Percentiles rank a stretch among this genome's conserved stretches.
Evolutionary conservation across 139 green algal genomes (phyloP).

Genomic region (Auxenochlorella pyrenoidosa): DNA sequence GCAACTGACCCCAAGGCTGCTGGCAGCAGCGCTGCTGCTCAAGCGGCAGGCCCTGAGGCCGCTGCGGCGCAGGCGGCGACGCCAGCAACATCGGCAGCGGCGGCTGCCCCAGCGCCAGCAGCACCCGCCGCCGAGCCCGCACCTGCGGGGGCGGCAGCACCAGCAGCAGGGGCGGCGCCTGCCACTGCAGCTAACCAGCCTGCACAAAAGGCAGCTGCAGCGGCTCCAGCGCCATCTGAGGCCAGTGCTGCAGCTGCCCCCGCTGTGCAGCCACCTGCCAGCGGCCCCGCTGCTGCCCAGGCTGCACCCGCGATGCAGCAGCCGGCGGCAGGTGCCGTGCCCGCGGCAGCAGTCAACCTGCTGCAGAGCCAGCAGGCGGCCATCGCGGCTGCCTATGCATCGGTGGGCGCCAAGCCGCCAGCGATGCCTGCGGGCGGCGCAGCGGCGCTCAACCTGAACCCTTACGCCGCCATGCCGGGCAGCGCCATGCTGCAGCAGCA

Average conservation of each 20-base stretch:
- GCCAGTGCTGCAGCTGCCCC: background rate
- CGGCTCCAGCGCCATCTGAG: background rate
- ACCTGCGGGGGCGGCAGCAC: background rate
- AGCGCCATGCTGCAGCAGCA: constrained; percentile 27
- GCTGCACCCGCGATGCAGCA: background rate
- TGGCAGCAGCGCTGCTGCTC: too few relatives aligned
- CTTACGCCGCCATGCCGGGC: background rate
- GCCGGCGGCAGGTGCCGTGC: too few relatives aligned
- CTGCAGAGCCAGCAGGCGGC: constrained; percentile 30
- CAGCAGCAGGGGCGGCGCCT: background rate
- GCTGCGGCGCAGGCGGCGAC: background rate
- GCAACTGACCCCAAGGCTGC: too few relatives aligned
- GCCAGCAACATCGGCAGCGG: background rate
- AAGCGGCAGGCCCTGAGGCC: too few relatives aligned
- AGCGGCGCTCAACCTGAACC: constrained; percentile 20
- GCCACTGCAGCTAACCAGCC: background rate
- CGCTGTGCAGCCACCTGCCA: background rate
- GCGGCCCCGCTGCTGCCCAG: background rate
- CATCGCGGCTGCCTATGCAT: constrained; percentile 5
- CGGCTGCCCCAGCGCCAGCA: background rate
- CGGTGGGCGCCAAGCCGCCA: constrained; percentile 1
- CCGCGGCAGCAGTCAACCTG: background rate
- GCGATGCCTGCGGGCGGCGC: constrained; percentile 1
- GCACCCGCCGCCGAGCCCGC: background rate
- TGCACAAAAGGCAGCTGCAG: background rate